Evolutionary conservation across 2,329 filamentous ascomycete species (phyloP).

Genomic region (Fusarium staphyleae): DNA sequence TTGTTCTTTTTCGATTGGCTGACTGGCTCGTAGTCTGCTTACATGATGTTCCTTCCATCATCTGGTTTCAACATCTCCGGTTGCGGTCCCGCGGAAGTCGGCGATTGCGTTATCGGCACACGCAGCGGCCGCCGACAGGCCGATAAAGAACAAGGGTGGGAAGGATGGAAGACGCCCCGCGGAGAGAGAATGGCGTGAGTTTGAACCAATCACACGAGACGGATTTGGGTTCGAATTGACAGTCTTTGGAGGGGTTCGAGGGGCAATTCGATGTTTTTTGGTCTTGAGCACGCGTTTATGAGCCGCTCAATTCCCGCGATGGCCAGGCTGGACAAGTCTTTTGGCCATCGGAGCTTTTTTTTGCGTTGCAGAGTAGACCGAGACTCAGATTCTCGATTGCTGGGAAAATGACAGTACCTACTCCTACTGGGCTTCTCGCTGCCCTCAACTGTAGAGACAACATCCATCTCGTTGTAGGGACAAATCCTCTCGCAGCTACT

Average conservation of each 20-base stretch:
- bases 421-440: slow-evolving; percentile 66
- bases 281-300: slow-evolving; percentile 23
- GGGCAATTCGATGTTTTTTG: slow-evolving; percentile 20
- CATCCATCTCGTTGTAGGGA: slow-evolving; percentile 85
- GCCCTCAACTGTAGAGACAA: slow-evolving; percentile 74
- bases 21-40: too few relatives aligned
- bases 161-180: slow-evolving; percentile 12
- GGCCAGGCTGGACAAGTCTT: background rate
- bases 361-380: slow-evolving; percentile 2
- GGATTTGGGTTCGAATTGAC: slow-evolving; percentile 26
- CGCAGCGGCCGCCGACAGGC: slow-evolving; percentile 35
- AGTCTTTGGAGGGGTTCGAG: slow-evolving; percentile 22
- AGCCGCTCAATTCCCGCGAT: slow-evolving; percentile 29
- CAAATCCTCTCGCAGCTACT: slow-evolving; percentile 84
- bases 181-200: slow-evolving; percentile 47
- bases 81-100: slow-evolving; percentile 43
- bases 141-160: slow-evolving; percentile 21
- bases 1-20: too few relatives aligned
- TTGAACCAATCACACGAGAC: slow-evolving; percentile 35
- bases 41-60: background rate
- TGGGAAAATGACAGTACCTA: slow-evolving; percentile 18
- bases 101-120: slow-evolving; percentile 30
- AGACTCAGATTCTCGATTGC: background rate
- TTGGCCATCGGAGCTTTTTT: background rate
- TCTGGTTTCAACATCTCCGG: slow-evolving; percentile 38